Base-by-base conservation (phyloP, 495 filamentous ascomycete species). In the Aspergillus asperescens region DNA sequence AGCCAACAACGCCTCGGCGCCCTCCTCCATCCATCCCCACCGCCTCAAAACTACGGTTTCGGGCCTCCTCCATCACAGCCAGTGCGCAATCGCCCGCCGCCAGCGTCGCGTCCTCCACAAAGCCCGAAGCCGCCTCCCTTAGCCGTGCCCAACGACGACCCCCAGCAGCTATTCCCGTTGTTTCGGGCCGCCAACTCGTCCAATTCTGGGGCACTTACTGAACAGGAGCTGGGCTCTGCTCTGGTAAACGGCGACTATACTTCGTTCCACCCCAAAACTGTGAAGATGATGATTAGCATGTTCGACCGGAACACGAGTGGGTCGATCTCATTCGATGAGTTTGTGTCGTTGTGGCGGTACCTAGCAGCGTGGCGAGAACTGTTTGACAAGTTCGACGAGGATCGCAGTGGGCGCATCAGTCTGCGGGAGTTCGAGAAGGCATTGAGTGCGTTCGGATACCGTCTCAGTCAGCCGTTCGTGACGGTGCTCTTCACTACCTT, bases 201-300 rank as follows among this genome's bases (percentile, higher is more conserved):
- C 78, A 83, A 86, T 23, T 88, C 80, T 40, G 91, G 91, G 19
- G 80, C 89, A 48, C 78, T 98, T 34, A 88, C 85, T 1, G 94
- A 97, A 65, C 73, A 77, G 55, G 93, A 98, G 68, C 87, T 98
- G 15, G 83, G 88, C 8, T 86, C 88, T 0, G 93, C 93, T 9
- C 83, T 98, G 7, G 94, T 98, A 34, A 98, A 98, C 67, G 92
- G 90, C 37, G 93, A 98, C 74, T 97, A 84, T 78, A 86, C 88
- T 5, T 80, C 86, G 4, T 98, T 98, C 67, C 94, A 98, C 70
- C 82, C 85, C n/a, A 88, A 95, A 58, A 98, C 93, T 3, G 89
- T 98, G 51, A 85, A 86, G 54, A 94, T 96, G 89, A 97, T 98
- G 93, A 96, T 97, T 55, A 83, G 79, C 63, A 97, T 97, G 93